A percentile compares a stretch with the other conserved stretches of the same genome.
These are phyloP conservation scores for Oryza glumipatula DNA, from an alignment of 176 grass and related monocot species.

Conservation along the genomic window DNA sequence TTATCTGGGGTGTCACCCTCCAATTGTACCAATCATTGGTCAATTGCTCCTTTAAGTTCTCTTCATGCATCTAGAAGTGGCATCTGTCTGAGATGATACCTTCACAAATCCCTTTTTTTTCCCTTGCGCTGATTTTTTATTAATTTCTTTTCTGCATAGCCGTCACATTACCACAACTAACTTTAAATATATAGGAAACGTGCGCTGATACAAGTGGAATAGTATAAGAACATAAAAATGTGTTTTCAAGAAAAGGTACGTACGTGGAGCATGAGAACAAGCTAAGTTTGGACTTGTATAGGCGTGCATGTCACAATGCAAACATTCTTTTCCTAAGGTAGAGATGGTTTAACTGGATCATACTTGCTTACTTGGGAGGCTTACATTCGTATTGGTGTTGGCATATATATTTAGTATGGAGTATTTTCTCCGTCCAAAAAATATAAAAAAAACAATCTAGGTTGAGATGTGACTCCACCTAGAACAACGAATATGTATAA, in stretches of 20 bases:
- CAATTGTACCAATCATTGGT: not conserved
- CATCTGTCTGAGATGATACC: not conserved
- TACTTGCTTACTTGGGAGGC: not conserved
- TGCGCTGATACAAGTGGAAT: not conserved
- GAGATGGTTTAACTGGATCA: not conserved
- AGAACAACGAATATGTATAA: too few relatives aligned
- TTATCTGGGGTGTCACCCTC: not conserved
- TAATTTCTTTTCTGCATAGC: too few relatives aligned
- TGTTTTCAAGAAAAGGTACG: not conserved
- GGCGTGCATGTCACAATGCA: not conserved
- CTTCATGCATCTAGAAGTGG: not conserved
- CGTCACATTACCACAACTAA: too few relatives aligned
- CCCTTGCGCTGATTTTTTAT: too few relatives aligned
- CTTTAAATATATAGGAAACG: too few relatives aligned
- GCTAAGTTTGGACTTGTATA: not conserved
- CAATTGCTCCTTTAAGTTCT: not conserved
- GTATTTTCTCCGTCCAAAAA: too few relatives aligned
- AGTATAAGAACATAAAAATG: not conserved
- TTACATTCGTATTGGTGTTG: not conserved
- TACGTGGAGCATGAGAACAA: conserved; percentile 9
- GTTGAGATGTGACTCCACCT: too few relatives aligned
- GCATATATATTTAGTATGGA: too few relatives aligned
- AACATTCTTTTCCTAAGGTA: not conserved
- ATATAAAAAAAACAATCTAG: too few relatives aligned
- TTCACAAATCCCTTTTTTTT: too few relatives aligned